A percentile compares a stretch with the other conserved stretches of the same genome.
phyloP scores from a whole-genome alignment of 371 early-diverging fungal species.

The Lichtheimia ornata region DNA sequence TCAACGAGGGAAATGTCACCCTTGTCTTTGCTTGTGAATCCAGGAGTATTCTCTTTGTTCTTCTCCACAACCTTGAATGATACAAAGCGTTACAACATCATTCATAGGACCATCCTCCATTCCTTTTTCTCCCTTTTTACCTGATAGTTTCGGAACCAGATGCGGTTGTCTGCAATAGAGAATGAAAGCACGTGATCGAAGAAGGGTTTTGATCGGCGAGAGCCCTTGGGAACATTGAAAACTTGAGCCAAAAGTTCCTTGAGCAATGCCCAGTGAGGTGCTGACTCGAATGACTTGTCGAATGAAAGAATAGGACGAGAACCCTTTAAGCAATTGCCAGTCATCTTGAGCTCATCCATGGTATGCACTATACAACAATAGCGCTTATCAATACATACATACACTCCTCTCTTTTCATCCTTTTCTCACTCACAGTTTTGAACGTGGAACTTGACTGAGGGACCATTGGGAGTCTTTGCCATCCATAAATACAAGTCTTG shows the following conservation, averaged over 20 bases:
- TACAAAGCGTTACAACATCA: background rate
- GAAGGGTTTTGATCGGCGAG: constrained; percentile 93
- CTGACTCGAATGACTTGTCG: constrained; percentile 86
- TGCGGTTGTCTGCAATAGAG: constrained; percentile 83
- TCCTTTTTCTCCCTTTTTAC: constrained; percentile 33
- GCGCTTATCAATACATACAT: constrained; percentile 3
- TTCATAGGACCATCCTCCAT: background rate
- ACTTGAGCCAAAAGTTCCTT: constrained; percentile 90
- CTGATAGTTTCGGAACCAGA: constrained; percentile 98
- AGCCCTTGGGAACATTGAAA: constrained; percentile 88
- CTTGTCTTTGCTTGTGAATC: constrained; percentile 56
- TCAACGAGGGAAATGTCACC: constrained; percentile 85
- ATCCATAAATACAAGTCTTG: constrained; percentile 96
- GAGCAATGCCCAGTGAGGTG: constrained; percentile 80
- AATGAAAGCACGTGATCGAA: constrained; percentile 93
- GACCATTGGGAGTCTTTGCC: constrained; percentile 93
- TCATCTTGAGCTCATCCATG: constrained; percentile 97
- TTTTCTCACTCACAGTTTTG: constrained; percentile 72
- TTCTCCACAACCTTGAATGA: constrained; percentile 52
- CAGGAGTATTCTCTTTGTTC: constrained; percentile 53
- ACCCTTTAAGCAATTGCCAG: constrained; percentile 97
- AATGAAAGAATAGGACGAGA: constrained; percentile 94
- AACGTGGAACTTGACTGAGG: constrained; percentile 92
- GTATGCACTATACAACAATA: constrained; percentile 78
- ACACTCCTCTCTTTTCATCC: background rate